Evolutionary conservation across 768 basidiomycete genomes (phyloP).

Genomic region (Boletus patriciae): DNA sequence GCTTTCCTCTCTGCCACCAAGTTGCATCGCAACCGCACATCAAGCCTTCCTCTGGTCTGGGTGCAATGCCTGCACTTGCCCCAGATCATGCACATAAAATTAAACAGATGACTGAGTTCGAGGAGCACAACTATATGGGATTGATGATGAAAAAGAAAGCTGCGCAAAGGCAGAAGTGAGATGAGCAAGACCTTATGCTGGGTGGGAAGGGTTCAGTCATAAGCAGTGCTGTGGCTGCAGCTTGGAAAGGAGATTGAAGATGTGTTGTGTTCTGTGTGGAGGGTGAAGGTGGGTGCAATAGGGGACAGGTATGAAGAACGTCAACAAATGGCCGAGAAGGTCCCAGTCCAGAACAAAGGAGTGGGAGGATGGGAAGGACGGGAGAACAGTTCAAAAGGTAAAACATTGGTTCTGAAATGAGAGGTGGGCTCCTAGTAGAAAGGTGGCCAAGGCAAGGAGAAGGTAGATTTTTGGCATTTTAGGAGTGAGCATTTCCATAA

Average conservation of each 20-base stretch:
- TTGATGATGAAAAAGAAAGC: conserved; percentile 90
- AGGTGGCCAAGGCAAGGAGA: conserved; percentile 16
- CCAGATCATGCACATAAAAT: conserved; percentile 76
- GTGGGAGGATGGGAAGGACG: conserved; percentile 32
- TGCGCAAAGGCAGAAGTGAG: conserved; percentile 61
- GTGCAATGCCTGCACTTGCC: conserved; percentile 54
- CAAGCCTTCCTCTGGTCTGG: conserved; percentile 74
- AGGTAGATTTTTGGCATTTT: conserved; percentile 7
- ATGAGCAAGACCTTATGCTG: conserved; percentile 86
- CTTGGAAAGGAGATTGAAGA: conserved; percentile 82
- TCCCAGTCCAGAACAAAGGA: conserved; percentile 51
- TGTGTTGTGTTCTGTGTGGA: conserved; percentile 61
- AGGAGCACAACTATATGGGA: conserved; percentile 93
- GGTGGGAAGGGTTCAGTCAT: conserved; percentile 64
- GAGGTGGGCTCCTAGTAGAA: conserved; percentile 37
- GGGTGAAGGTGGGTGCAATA: conserved; percentile 45
- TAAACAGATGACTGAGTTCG: conserved; percentile 81
- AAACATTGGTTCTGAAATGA: conserved; percentile 48
- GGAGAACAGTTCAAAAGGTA: conserved; percentile 26
- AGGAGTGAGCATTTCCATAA: not conserved
- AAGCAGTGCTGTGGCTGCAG: conserved; percentile 64
- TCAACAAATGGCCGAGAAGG: conserved; percentile 64
- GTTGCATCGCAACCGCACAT: conserved; percentile 62
- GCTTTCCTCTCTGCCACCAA: conserved; percentile 53
- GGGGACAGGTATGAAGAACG: too few relatives aligned